Base-by-base conservation (phyloP, 1,284 basidiomycete species). In the Tilletia horrida region DNA sequence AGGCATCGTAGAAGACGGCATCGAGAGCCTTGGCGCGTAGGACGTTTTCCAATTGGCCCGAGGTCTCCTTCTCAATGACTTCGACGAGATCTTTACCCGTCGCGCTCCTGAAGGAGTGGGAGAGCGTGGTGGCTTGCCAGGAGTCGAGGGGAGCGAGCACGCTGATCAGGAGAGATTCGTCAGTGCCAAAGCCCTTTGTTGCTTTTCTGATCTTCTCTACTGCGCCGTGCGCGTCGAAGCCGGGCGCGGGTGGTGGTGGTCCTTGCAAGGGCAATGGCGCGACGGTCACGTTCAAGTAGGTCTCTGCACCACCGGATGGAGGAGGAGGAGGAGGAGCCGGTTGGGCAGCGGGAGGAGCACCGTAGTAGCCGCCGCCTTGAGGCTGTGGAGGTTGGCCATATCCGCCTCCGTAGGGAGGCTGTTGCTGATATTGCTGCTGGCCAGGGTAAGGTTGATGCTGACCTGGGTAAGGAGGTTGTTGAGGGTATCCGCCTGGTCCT, bases 171-270 rank as follows among this genome's bases (percentile, higher is more conserved):
- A 69, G 68, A 44, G 69, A 72, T 62, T 75, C 78, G 67, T 78
- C 76, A 2, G 76, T 78, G 45, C 76, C 78, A 61, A 79, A 78
- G 9, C 80, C 79, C 50, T 82, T 81, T 48, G 74, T 78, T 25
- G 81, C 81, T 65, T 80, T 82, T 35, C 76, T 68, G 67, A 82
- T 73, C 7, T 67, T 48, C 43, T 82, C 80, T 13, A 81, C 78
- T 40, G 75, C 74, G 16, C 66, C 66, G 1, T 68, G 65, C n/a
- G 74, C 67, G 55, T 81, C 73, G 69, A 77, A 80, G 23, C 77
- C 78, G 65, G 69, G 68, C 55, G 70, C 67, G 63, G 77, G 77
- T 63, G 76, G 73, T 9, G 78, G 74, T 31, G 55, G 55, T 25
- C 55, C 55, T 2, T 35, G 31, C 7, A 27, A 16, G 31, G 55